Conservation (phyloP, 192 early-diverging fungal species). For the Backusella sp. region DNA sequence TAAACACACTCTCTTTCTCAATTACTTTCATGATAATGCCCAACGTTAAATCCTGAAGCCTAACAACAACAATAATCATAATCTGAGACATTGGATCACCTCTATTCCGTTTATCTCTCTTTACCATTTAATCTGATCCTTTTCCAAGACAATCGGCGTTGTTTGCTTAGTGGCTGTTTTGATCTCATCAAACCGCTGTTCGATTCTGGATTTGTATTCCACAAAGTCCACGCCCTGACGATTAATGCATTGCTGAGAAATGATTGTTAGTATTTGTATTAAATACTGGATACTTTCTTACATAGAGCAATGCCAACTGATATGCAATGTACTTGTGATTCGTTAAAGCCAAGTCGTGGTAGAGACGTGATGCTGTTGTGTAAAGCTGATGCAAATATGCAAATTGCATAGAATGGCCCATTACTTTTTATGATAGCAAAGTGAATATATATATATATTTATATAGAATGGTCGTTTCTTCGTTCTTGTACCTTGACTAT, state of each 20-base stretch:
- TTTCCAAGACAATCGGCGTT: neutral
- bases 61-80: neutral
- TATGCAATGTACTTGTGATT: constrained; percentile 59
- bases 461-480: neutral
- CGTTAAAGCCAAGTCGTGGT: constrained; percentile 43
- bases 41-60: neutral
- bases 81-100: neutral
- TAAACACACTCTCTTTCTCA: neutral
- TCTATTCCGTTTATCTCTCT: neutral
- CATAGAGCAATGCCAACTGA: constrained; percentile 54
- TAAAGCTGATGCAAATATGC: constrained; percentile 38
- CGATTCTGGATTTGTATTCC: neutral
- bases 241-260: constrained; percentile 9
- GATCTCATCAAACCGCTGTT: constrained; percentile 11
- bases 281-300: constrained; percentile 10
- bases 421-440: neutral
- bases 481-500: neutral
- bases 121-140: neutral
- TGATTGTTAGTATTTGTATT: too few species aligned
- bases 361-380: constrained; percentile 48
- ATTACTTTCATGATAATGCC: constrained; percentile 5
- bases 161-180: neutral
- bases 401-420: neutral
- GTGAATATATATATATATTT: neutral
- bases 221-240: neutral